Conservation (phyloP, 2,329 filamentous ascomycete genomes). For the Lecanicillium sp. region DNA sequence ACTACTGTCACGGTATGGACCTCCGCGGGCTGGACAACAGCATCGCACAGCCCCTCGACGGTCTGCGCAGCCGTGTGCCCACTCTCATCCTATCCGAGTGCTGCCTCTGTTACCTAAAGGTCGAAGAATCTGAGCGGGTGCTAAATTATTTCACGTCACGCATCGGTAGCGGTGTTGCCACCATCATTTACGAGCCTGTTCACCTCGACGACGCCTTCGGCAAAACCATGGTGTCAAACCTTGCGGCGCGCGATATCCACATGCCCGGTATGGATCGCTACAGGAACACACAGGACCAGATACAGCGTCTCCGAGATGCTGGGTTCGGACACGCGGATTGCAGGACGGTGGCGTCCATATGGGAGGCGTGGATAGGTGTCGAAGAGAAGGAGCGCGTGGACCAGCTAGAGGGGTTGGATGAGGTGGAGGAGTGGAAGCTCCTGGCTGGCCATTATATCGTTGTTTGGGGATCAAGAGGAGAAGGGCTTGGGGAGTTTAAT, state of each 20-base stretch:
- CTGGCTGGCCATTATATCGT: constrained; percentile 85
- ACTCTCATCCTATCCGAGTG: constrained; percentile 91
- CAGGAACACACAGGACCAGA: constrained; percentile 61
- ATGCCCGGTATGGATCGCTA: constrained; percentile 79
- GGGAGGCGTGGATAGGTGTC: constrained; percentile 64
- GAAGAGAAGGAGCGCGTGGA: constrained; percentile 76
- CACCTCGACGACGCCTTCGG: constrained; percentile 81
- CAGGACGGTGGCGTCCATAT: constrained; percentile 53
- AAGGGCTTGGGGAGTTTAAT: constrained; percentile 24
- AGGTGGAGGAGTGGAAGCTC: constrained; percentile 89
- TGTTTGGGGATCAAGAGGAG: constrained; percentile 75
- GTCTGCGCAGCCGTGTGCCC: constrained; percentile 54
- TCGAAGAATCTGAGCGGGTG: constrained; percentile 56
- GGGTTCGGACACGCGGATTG: constrained; percentile 52
- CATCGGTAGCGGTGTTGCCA: constrained; percentile 42
- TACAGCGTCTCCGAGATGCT: constrained; percentile 55
- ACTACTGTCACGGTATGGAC: constrained; percentile 61
- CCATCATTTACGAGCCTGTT: constrained; percentile 87
- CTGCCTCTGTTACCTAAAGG: constrained; percentile 83
- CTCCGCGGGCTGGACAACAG: constrained; percentile 50
- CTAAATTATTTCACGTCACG: constrained; percentile 57
- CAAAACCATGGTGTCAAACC: constrained; percentile 84
- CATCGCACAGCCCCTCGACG: constrained; percentile 22
- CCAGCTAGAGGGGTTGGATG: constrained; percentile 78
- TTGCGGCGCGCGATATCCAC: constrained; percentile 72